Evolutionary conservation across 441 rosid species (phyloP), one percentile per base, ranked within the genome.

Genomic region (Manihot esculenta): DNA sequence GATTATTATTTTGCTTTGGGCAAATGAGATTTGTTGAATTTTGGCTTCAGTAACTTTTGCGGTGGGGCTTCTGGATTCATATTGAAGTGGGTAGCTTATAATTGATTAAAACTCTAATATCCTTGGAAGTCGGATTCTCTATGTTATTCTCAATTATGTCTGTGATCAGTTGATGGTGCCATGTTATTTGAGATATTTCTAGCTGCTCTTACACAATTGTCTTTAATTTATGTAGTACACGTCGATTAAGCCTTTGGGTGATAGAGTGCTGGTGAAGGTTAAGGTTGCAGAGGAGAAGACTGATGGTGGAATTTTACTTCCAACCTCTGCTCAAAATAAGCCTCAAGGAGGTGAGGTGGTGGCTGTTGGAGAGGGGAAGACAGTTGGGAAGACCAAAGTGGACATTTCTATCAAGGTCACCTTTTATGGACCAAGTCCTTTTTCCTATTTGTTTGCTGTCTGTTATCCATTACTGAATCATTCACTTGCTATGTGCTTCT

Each of bases 281-380:
- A 92, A 92, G 84, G 87, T 75, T 66, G 85, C 80, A 0, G 99
- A 95, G 83, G 97, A 95, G 74, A 95, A 89, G 84, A 86, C 92
- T 5, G 73, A 76, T 12, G 96, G 99, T 66, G 98, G 98, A 45
- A 89, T 92, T 77, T 80, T 95, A 68, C 96, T 92, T 55, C 99
- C 96, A 18, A 68, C 88, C 9, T 73, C 91, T 0, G 98, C 96
- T 33, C 98, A 88, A 72, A 68, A 91, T 21, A 95, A 92, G 76
- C 93, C 98, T 66, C 98, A 92, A 70, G 91, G 83, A 64, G 99
- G 99, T 58, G 98, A 95, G 77, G 97, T 95, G 3, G 88, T 92
- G 44, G 98, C 92, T 59, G 90, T 91, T 42, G 99, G 99, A 45
- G 93, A 92, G 81, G 98, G 98, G 55, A 89, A 79, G 85, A 68